Evolutionary conservation across 306 rosid genomes (phyloP).

Genomic region (Vigna angularis): DNA sequence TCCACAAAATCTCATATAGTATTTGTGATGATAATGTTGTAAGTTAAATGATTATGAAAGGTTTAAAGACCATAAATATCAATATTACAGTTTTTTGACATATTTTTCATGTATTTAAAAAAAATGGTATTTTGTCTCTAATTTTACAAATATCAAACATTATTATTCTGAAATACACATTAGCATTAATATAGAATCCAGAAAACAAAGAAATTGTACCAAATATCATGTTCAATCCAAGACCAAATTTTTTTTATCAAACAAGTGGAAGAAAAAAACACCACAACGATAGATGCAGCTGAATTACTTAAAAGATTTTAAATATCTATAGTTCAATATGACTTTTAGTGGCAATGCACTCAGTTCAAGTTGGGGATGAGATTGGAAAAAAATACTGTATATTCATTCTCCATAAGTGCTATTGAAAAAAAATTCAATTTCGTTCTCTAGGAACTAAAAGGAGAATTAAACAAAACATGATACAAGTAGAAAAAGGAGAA

Average conservation of each 20-base stretch:
- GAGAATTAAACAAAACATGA: constrained; percentile 31
- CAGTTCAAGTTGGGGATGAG: constrained; percentile 4
- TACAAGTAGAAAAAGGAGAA: constrained; percentile 19
- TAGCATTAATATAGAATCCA: not conserved
- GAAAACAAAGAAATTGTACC: not conserved
- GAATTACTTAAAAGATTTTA: not conserved
- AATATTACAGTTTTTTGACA: too few relatives aligned
- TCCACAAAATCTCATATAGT: too few relatives aligned
- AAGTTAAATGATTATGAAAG: too few relatives aligned
- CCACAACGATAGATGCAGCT: not conserved
- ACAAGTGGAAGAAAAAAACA: not conserved
- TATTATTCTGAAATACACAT: not conserved
- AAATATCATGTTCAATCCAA: not conserved
- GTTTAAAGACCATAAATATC: too few relatives aligned
- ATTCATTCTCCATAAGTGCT: not conserved
- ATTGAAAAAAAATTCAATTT: not conserved
- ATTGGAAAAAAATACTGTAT: not conserved
- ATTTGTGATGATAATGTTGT: too few relatives aligned
- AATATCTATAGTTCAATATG: not conserved
- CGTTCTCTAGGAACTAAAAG: constrained; percentile 13
- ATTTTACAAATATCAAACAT: too few relatives aligned
- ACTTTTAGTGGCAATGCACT: not conserved
- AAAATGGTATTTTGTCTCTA: too few relatives aligned
- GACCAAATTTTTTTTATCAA: not conserved
- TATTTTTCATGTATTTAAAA: too few relatives aligned